Evolutionary conservation across 805 yeast genomes (phyloP), one percentile per base, ranked within the genome.

Genomic region (Henningerozyma blattae): DNA sequence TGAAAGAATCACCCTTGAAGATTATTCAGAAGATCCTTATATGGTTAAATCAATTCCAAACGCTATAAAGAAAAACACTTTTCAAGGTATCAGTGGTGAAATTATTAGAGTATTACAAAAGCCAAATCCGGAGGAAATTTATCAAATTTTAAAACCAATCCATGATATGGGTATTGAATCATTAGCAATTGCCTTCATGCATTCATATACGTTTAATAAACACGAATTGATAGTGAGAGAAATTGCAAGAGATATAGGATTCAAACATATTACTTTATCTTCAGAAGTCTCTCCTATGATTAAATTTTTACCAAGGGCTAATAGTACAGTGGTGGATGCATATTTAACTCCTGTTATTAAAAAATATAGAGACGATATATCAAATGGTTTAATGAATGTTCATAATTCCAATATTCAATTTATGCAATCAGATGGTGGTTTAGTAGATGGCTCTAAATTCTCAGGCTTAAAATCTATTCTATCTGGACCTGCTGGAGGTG

Each of bases 401-500:
- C 54, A 50, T 12, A 42, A 50, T n/a, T 58, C 70, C 3, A 55
- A 56, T 32, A 71, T 83, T 38, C 77, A 80, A 44, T 89, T 89
- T 56, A 89, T 89, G 97, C 95, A 89, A 58, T 82, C 94, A 10
- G 95, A 89, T 54, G 97, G 97, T 37, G 97, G 97, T 3, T 67
- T 89, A 38, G 86, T 87, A 16, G 85, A 85, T 36, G 86, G 91
- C 48, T 64, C 73, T 16, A 68, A 72, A 32, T 89, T 89, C 53
- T 78, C 95, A 0, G 97, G 97, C 2, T 62, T 89, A 25, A 70
- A 75, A 45, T 94, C 97, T 3, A 81, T 89, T 32, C 59, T 89
- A 24, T 84, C 95, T 1, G 97, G 97, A 2, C 97, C 97, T 3
- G 97, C 97, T 8, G 97, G 97, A 26, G 97, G 97, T 32, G 94